phyloP scores from a whole-genome alignment of 495 filamentous ascomycete genomes.

The Thermothielavioides terrestris region DNA sequence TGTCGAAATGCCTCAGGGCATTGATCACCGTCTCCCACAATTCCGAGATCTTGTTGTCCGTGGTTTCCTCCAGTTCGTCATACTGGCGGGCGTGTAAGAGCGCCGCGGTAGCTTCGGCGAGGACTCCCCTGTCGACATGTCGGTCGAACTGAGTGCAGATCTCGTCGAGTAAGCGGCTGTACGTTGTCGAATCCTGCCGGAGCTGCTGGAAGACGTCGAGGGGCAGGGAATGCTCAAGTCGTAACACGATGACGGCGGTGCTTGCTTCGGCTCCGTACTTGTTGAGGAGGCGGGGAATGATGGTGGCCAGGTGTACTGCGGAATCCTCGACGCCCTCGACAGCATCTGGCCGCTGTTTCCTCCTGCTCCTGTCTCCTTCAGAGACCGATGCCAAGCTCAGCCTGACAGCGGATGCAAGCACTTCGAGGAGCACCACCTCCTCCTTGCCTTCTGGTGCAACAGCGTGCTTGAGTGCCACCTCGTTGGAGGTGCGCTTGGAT shows the following conservation, averaged over 20 bases:
- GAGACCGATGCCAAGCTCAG: conserved; percentile 50
- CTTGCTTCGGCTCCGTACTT: conserved; percentile 87
- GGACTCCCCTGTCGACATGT: conserved; percentile 74
- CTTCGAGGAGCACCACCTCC: conserved; percentile 75
- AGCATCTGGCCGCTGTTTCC: conserved; percentile 49
- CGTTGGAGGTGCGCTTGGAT: conserved; percentile 36
- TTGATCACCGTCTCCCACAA: conserved; percentile 80
- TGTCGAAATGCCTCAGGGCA: conserved; percentile 56
- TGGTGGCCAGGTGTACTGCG: conserved; percentile 60
- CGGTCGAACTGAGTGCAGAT: conserved; percentile 89
- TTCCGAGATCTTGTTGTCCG: conserved; percentile 66
- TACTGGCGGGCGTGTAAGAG: conserved; percentile 77
- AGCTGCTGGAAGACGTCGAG: conserved; percentile 83
- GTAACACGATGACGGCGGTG: conserved; percentile 74
- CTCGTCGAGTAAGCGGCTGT: conserved; percentile 76
- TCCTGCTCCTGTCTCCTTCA: conserved; percentile 56
- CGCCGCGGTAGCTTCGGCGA: conserved; percentile 74
- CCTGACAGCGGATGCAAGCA: conserved; percentile 72
- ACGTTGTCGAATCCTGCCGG: conserved; percentile 73
- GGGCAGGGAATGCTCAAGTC: conserved; percentile 80
- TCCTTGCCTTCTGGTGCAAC: conserved; percentile 70
- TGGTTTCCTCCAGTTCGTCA: conserved; percentile 76
- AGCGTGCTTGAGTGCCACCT: conserved; percentile 50
- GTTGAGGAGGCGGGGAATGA: conserved; percentile 77
- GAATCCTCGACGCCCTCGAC: conserved; percentile 62